Evolutionary conservation across 768 basidiomycete species (phyloP), one percentile per base, ranked within the genome.

Genomic region (Podaxis sp.): DNA sequence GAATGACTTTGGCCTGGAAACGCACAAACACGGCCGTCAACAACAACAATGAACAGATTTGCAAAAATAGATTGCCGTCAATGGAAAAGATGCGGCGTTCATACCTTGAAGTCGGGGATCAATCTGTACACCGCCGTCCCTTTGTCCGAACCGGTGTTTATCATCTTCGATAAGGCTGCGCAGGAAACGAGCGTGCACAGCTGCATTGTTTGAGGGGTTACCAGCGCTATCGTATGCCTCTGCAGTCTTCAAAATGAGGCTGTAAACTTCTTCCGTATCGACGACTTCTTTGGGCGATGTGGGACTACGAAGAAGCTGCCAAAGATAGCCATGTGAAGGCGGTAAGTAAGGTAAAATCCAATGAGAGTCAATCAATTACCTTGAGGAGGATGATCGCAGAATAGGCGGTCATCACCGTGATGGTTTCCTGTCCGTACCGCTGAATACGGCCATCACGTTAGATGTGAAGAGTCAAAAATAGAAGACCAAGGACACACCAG

Each of bases 361-460:
- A 58, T 62, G 53, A 59, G 41, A 48, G 44, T 33, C 44, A 62
- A 60, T 58, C 36, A 63, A 64, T 57, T 70, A 90, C 93, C 81
- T 82, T 88, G 66, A 94, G 77, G 65, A 95, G 75, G 70, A 92
- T 89, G 40, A 94, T 86, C 20, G 92, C 91, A 52, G 89, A 86
- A 69, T 94, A 94, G 26, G 91, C 93, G 20, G 89, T 90, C 92
- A 94, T 94, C 51, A 90, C 84, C 7, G 89, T 87, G 64, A 92
- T 85, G 4, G 90, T 88, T 71, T 94, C 92, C 77, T 94, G 93
- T 7, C 89, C 84, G 67, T 94, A 95, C 50, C 88, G 87, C 91
- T 93, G 71, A 15, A 60, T 54, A 49, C 62, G 62, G 64, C 15
- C 46, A 64, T 38, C 56, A 52, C 30, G 46, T 69, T 38, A 68